phyloP scores from a whole-genome alignment of 352 stramenopile genomes.

The Phytophthora foliorum region DNA sequence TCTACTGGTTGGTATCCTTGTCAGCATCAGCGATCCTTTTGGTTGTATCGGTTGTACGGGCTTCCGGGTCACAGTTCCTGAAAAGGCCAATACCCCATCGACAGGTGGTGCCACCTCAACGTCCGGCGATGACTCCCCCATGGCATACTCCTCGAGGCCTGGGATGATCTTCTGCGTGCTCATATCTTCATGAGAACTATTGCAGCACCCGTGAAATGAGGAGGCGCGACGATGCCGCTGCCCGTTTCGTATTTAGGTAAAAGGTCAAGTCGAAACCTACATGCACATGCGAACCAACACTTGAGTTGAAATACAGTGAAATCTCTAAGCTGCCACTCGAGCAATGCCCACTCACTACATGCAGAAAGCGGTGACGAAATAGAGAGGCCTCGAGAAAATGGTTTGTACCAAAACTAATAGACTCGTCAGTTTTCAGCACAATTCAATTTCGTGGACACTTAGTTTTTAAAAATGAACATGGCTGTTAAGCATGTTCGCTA shows the following conservation, averaged over 20 bases:
- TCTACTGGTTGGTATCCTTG: conserved; percentile 34
- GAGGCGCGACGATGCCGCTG: conserved; percentile 22
- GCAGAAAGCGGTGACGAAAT: no score
- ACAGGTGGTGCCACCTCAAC: conserved; percentile 20
- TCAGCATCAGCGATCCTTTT: conserved; percentile 23
- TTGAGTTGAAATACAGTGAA: not conserved
- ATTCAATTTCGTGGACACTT: not conserved
- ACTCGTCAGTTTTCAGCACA: not conserved
- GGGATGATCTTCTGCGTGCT: conserved; percentile 40
- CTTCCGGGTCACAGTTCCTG: conserved; percentile 14
- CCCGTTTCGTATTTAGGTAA: conserved; percentile 15
- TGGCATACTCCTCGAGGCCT: conserved; percentile 26
- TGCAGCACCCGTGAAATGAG: conserved; percentile 23
- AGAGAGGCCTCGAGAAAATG: no score
- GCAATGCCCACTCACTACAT: no score
- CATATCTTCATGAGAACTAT: conserved; percentile 33
- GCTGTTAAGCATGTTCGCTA: no score
- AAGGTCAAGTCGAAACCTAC: not conserved
- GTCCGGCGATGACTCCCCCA: conserved; percentile 10
- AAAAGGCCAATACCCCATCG: not conserved
- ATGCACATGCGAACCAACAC: not conserved
- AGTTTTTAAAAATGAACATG: not conserved
- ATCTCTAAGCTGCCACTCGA: not conserved
- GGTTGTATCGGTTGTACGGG: conserved; percentile 13
- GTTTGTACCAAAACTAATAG: no score